A percentile compares a stretch with the other conserved stretches of the same genome.
Conservation (phyloP, 2,329 filamentous ascomycete genomes). For the Cytospora piceicola region DNA sequence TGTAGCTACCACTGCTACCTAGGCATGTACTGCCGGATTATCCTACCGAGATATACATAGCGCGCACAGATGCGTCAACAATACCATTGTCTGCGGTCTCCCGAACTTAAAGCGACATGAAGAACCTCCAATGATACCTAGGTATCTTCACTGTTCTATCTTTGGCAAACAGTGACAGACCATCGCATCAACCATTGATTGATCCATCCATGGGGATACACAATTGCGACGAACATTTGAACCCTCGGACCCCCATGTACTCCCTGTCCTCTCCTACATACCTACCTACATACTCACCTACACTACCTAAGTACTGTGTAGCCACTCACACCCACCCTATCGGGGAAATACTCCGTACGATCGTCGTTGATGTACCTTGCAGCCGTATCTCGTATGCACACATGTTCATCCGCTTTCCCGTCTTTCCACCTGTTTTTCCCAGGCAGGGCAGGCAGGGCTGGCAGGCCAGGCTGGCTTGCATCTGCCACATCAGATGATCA, state of each 20-base stretch:
- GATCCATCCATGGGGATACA: too few relatives aligned
- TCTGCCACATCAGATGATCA: background rate
- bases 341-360: background rate
- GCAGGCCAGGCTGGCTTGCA: too few relatives aligned
- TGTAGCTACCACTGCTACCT: too few relatives aligned
- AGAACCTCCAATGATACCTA: background rate
- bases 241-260: background rate
- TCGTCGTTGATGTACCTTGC: conserved; percentile 1
- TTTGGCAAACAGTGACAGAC: background rate
- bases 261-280: too few relatives aligned
- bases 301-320: too few relatives aligned
- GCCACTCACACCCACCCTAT: too few relatives aligned
- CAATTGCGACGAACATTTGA: background rate
- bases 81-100: background rate
- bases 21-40: too few relatives aligned
- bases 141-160: too few relatives aligned
- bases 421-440: too few relatives aligned
- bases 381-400: background rate
- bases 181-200: background rate
- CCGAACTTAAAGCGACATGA: background rate
- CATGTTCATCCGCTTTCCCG: background rate
- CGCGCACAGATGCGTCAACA: background rate
- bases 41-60: background rate
- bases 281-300: too few relatives aligned
- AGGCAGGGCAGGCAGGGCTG: too few relatives aligned